Evolutionary conservation across 192 early-diverging fungal species (phyloP).

Genomic region (Backusella luteola): DNA sequence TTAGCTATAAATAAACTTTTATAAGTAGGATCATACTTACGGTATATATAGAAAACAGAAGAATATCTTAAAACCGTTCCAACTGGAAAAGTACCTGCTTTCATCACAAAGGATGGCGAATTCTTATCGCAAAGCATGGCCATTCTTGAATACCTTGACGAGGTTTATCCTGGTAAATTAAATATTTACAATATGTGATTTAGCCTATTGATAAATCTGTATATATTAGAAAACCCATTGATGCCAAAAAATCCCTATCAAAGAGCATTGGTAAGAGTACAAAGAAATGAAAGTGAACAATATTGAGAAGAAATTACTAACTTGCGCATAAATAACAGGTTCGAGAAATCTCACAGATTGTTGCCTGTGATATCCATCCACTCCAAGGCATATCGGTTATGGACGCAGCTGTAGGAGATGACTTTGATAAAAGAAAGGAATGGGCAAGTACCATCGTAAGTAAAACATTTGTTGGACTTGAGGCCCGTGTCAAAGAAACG

Average conservation of each 20-base stretch:
- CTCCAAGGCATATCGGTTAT: constrained; percentile 78
- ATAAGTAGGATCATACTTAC: background rate
- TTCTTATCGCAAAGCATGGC: constrained; percentile 68
- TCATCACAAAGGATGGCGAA: constrained; percentile 54
- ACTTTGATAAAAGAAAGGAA: constrained; percentile 47
- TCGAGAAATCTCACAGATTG: constrained; percentile 65
- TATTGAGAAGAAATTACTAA: background rate
- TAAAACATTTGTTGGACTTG: constrained; percentile 71
- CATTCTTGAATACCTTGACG: constrained; percentile 90
- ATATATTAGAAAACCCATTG: constrained; percentile 45
- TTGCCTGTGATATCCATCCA: constrained; percentile 89
- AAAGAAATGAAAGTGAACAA: background rate
- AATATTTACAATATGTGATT: too few relatives aligned
- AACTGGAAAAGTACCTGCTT: constrained; percentile 62
- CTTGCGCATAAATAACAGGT: constrained; percentile 40
- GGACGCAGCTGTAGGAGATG: constrained; percentile 54
- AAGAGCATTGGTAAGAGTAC: constrained; percentile 52
- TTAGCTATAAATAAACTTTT: background rate
- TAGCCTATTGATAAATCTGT: background rate
- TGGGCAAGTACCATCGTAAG: constrained; percentile 59
- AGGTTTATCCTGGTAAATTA: constrained; percentile 54
- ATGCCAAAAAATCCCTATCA: constrained; percentile 72
- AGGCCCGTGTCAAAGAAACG: constrained; percentile 58
- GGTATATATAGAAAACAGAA: constrained; percentile 35
- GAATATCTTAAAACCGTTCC: constrained; percentile 71